These are phyloP conservation scores for Tylopilus intermedius DNA, from an alignment of 768 basidiomycete genomes.

Conservation along the genomic window DNA sequence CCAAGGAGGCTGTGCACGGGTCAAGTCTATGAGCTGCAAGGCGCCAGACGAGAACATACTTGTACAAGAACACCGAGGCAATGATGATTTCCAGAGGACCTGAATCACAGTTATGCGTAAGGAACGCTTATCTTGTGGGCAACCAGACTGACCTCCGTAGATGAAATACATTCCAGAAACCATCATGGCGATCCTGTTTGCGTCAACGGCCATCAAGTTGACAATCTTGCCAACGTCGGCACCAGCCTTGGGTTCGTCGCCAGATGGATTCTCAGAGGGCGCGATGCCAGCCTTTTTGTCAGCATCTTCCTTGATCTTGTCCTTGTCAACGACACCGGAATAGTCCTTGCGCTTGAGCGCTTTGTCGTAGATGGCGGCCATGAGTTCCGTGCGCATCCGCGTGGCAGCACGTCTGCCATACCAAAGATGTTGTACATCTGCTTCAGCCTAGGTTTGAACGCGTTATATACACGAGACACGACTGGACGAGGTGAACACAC, in stretches of 20 bases:
- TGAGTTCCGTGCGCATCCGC: constrained; percentile 71
- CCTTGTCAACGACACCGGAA: constrained; percentile 65
- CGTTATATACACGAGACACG: not conserved
- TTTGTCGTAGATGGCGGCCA: constrained; percentile 87
- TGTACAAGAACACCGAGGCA: constrained; percentile 69
- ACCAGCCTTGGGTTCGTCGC: constrained; percentile 58
- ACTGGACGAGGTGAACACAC: constrained; percentile 3
- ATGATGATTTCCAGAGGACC: constrained; percentile 77
- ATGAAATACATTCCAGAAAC: constrained; percentile 57
- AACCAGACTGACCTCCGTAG: constrained; percentile 48
- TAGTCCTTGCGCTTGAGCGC: constrained; percentile 79
- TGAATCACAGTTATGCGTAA: constrained; percentile 13
- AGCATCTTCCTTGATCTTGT: constrained; percentile 27
- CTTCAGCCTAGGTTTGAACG: constrained; percentile 40
- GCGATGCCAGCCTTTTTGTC: constrained; percentile 18
- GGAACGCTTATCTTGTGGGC: not conserved
- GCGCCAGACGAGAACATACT: constrained; percentile 36
- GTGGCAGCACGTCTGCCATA: constrained; percentile 71
- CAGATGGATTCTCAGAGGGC: constrained; percentile 24
- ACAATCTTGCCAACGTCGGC: constrained; percentile 90
- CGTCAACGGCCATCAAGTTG: constrained; percentile 81
- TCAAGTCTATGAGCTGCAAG: constrained; percentile 30
- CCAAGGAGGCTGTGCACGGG: constrained; percentile 51
- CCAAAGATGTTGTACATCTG: constrained; percentile 77
- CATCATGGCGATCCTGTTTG: constrained; percentile 55